Evolutionary conservation across 352 stramenopile genomes (phyloP).

Genomic region (Elongisporangium undulatum): DNA sequence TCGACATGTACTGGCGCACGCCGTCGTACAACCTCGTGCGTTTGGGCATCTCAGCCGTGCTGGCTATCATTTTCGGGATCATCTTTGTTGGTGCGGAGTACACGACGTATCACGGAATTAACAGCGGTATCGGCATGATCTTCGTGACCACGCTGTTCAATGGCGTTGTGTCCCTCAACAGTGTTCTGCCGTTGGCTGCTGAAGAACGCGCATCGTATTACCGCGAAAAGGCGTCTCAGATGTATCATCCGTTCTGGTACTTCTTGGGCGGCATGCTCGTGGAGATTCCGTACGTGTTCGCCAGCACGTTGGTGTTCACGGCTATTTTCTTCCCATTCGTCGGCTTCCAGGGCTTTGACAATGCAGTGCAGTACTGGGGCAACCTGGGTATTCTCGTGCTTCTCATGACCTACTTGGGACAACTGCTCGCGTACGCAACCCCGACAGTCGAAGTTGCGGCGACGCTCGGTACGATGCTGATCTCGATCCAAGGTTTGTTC

Average conservation of each 20-base stretch:
- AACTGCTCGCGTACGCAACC: conserved; percentile 14
- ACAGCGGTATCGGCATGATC: conserved; percentile 66
- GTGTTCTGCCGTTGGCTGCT: conserved; percentile 5
- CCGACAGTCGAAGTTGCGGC: conserved; percentile 8
- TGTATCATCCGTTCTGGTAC: conserved; percentile 64
- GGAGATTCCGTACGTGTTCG: conserved; percentile 8
- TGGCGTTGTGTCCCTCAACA: conserved; percentile 34
- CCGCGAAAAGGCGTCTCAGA: conserved; percentile 65
- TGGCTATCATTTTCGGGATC: conserved; percentile 35
- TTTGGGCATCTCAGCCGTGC: conserved; percentile 31
- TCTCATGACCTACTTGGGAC: conserved; percentile 32
- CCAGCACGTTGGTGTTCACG: conserved; percentile 24
- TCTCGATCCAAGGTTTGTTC: conserved; percentile 11
- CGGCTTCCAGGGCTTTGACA: conserved; percentile 23
- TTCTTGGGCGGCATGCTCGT: conserved; percentile 11
- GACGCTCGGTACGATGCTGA: conserved; percentile 1
- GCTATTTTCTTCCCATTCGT: conserved; percentile 35
- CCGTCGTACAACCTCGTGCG: conserved; percentile 81
- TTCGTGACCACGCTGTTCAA: conserved; percentile 87
- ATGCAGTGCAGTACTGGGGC: conserved; percentile 24
- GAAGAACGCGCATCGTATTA: conserved; percentile 83
- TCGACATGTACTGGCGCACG: conserved; percentile 42
- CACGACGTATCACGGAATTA: conserved; percentile 42
- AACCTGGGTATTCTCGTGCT: conserved; percentile 26
- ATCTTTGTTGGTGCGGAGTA: conserved; percentile 39